Conservation (phyloP, 2,329 filamentous ascomycete species). For the Colletotrichum plurivorum region DNA sequence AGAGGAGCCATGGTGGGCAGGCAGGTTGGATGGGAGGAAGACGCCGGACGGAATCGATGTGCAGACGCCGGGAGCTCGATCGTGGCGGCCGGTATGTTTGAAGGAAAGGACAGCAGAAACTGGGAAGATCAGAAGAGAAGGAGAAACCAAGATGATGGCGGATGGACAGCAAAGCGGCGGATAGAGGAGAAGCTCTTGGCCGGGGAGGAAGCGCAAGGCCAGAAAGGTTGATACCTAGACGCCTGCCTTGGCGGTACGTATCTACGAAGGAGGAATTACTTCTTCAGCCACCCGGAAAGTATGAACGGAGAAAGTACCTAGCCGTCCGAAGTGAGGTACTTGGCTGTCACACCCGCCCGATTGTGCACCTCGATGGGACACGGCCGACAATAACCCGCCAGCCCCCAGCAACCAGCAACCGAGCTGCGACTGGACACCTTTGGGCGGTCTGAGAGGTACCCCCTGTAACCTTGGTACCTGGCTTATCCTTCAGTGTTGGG, state of each 20-base stretch:
- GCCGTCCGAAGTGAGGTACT: background rate
- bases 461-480: too few species aligned
- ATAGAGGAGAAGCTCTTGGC: conserved; percentile 35
- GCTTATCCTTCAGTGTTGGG: background rate
- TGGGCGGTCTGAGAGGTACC: background rate
- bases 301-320: conserved; percentile 3
- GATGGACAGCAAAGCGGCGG: conserved; percentile 15
- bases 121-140: conserved; percentile 11
- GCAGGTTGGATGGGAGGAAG: conserved; percentile 10
- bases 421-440: background rate
- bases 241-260: too few species aligned
- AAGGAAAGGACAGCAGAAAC: conserved; percentile 2
- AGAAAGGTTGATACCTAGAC: too few species aligned
- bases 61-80: background rate
- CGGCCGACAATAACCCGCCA: conserved; percentile 36
- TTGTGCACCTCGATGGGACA: conserved; percentile 14
- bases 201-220: conserved; percentile 13
- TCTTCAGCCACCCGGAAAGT: background rate
- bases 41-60: conserved; percentile 19
- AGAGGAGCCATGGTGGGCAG: conserved; percentile 54
- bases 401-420: conserved; percentile 29
- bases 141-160: conserved; percentile 12
- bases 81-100: conserved; percentile 8
- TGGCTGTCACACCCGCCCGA: conserved; percentile 9
- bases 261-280: background rate